Conservation (phyloP, 2,329 filamentous ascomycete species). For the Orbilia ellipsospora region DNA sequence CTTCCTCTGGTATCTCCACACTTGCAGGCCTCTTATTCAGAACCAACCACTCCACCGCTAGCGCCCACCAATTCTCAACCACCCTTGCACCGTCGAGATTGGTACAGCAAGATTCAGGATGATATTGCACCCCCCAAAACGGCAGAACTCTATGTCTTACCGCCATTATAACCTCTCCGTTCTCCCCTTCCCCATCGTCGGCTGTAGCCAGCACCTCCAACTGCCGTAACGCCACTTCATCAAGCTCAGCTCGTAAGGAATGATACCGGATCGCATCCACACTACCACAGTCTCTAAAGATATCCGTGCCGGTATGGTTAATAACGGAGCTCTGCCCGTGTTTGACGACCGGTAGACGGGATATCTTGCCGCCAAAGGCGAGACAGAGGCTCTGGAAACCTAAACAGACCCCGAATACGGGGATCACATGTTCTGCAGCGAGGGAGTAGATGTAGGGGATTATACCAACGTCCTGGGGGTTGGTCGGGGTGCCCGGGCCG, state of each 20-base stretch:
- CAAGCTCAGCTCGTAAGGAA: constrained; percentile 61
- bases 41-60: constrained; percentile 73
- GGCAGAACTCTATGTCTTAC: constrained; percentile 75
- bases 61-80: constrained; percentile 79
- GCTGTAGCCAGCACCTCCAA: constrained; percentile 61
- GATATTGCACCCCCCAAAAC: constrained; percentile 89
- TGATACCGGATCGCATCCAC: constrained; percentile 63
- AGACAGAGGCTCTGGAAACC: constrained; percentile 85
- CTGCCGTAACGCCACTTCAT: constrained; percentile 55
- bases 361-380: constrained; percentile 74
- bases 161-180: constrained; percentile 78
- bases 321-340: constrained; percentile 83
- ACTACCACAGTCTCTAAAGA: constrained; percentile 71
- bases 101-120: constrained; percentile 89
- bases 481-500: constrained; percentile 83
- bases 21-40: constrained; percentile 18
- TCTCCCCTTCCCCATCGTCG: constrained; percentile 61
- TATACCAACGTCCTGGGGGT: constrained; percentile 80
- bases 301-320: constrained; percentile 70
- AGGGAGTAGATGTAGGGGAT: constrained; percentile 81
- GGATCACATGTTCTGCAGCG: constrained; percentile 70
- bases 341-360: constrained; percentile 75
- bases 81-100: constrained; percentile 73
- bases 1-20: constrained; percentile 56
- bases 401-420: constrained; percentile 87